Evolutionary conservation across 306 rosid species (phyloP).

Genomic region (cucumber (Cucumis sativus)): DNA sequence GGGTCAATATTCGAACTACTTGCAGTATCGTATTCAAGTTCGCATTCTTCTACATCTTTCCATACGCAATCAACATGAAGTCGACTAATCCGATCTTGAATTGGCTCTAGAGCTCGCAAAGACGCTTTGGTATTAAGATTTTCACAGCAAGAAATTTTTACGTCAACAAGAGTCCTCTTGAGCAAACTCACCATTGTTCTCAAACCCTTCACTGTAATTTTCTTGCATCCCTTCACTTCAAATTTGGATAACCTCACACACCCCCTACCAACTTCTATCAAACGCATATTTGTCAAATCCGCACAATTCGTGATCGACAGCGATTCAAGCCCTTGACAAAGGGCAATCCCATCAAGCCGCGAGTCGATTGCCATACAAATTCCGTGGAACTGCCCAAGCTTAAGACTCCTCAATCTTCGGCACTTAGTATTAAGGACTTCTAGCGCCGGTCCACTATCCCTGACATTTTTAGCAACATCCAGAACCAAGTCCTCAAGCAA

Average conservation of each 20-base stretch:
- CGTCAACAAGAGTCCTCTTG: constrained; percentile 38
- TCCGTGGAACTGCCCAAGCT: constrained; percentile 74
- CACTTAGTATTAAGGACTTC: constrained; percentile 59
- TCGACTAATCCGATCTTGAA: constrained; percentile 45
- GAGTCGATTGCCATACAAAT: constrained; percentile 64
- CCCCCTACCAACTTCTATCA: constrained; percentile 83
- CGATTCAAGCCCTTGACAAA: constrained; percentile 61
- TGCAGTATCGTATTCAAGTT: constrained; percentile 14
- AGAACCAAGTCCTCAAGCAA: constrained; percentile 65
- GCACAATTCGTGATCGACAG: constrained; percentile 50
- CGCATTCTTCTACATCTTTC: constrained; percentile 23
- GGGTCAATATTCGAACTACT: constrained; percentile 22
- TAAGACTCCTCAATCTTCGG: constrained; percentile 47
- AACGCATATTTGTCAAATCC: constrained; percentile 78
- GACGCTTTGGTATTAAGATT: constrained; percentile 47
- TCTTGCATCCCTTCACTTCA: constrained; percentile 61
- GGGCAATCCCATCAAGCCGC: constrained; percentile 64
- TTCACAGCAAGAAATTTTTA: constrained; percentile 51
- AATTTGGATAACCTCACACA: constrained; percentile 52
- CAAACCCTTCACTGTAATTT: constrained; percentile 51
- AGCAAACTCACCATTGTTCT: constrained; percentile 61
- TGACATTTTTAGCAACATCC: constrained; percentile 70
- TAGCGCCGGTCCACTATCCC: constrained; percentile 54
- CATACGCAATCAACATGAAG: constrained; percentile 86
- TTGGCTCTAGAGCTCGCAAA: constrained; percentile 57